Evolutionary conservation across 768 basidiomycete genomes (phyloP), one percentile per base, ranked within the genome.

Genomic region (Dioszegia hungarica): DNA sequence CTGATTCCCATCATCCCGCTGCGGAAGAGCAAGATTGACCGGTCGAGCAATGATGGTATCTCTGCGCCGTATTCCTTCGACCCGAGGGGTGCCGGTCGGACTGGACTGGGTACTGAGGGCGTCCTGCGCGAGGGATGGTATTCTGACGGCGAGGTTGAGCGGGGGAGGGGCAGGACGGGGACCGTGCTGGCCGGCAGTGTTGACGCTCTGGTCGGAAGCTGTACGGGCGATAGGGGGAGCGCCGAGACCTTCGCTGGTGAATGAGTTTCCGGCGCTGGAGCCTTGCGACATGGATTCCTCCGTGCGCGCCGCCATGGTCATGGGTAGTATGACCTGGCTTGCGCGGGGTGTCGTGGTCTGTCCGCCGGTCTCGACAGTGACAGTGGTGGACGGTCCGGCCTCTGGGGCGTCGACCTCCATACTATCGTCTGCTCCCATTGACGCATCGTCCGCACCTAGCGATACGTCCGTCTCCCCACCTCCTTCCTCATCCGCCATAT

Each of bases 391-490:
- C 3, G 28, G 53, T n/a, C 27, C 27, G 0, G 45, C 59, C 25
- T 46, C 45, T 12, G 25, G 9, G 4, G 45, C 22, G 6, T 72
- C 75, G 33, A 66, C 52, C 20, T 74, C 82, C 78, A 83, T 82
- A 49, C 82, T 83, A 1, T 79, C 81, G 50, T 88, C 87, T 24
- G 80, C 85, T 27, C 60, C 67, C 3, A 58, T 44, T 3, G 62
- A 65, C 4, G 61, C 55, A 47, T 87, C 86, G 70, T 92, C 88
- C 0, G 87, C 86, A 76, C 89, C 88, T 0, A 86, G 86, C 56
- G 87, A 85, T 0, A 44, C 77, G 73, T 79, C 56, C 24, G 39
- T 31, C 12, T 74, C 68, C 31, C 77, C 60, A 31, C 78, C 78
- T 14, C 63, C 61, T 51, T 72, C 70, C 1, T 54, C 66, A 59